A percentile compares a stretch with the other conserved stretches of the same genome.
Conservation (phyloP, 2,329 filamentous ascomycete genomes). For the Exophiala spinifera region DNA sequence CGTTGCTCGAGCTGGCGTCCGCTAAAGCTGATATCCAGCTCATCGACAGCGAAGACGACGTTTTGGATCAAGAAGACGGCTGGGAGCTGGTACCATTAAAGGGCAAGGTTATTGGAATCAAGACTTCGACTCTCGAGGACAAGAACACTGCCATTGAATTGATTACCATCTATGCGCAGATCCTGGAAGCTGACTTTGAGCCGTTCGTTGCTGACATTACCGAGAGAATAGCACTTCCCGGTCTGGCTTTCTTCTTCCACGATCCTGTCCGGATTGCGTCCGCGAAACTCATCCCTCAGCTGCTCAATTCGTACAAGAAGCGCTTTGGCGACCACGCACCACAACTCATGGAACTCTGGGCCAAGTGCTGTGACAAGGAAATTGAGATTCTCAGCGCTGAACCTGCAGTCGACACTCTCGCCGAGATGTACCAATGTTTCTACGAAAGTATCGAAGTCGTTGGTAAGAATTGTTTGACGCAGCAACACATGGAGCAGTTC, state of each 20-base stretch:
- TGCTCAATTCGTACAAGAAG: constrained; percentile 92
- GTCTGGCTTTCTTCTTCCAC: constrained; percentile 98
- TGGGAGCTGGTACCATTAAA: constrained; percentile 97
- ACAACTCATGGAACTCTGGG: constrained; percentile 80
- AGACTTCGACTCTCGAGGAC: constrained; percentile 93
- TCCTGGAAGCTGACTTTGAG: constrained; percentile 88
- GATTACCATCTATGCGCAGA: constrained; percentile 93
- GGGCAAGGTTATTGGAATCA: constrained; percentile 97
- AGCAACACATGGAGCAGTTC: constrained; percentile 78
- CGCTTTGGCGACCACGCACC: constrained; percentile 77
- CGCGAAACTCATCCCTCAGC: constrained; percentile 87
- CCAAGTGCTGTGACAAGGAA: constrained; percentile 79
- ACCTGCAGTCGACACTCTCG: constrained; percentile 90
- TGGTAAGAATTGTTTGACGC: constrained; percentile 75
- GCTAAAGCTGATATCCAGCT: constrained; percentile 97
- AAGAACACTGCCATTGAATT: constrained; percentile 99
- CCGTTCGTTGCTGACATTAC: constrained; percentile 90
- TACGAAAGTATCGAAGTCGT: constrained; percentile 96
- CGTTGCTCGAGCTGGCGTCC: constrained; percentile 81
- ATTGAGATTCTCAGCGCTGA: constrained; percentile 91
- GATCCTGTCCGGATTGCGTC: constrained; percentile 94
- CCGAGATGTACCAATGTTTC: constrained; percentile 99
- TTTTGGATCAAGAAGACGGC: constrained; percentile 87
- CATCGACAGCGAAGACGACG: constrained; percentile 90
- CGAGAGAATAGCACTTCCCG: constrained; percentile 92